These are phyloP conservation scores for Pseudophaeomoniella oleicola DNA, from an alignment of 2,329 filamentous ascomycete genomes.

Conservation along the genomic window DNA sequence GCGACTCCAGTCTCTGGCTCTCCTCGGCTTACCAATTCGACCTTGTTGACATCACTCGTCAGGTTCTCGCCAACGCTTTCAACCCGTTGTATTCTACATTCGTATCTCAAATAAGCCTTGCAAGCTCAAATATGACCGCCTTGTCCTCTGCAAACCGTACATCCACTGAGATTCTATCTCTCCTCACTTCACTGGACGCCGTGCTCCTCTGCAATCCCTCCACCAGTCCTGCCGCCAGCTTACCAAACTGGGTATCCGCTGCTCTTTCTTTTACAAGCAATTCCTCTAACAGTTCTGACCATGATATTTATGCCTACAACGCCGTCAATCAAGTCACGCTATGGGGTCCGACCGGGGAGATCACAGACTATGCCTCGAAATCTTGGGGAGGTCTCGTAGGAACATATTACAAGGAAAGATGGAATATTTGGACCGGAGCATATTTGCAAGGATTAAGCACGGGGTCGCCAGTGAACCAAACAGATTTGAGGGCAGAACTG, in stretches of 20 bases:
- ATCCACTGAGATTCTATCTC: constrained; percentile 16
- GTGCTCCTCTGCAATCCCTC: constrained; percentile 29
- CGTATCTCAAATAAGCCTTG: constrained; percentile 14
- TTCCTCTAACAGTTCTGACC: constrained; percentile 13
- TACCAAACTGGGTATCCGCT: constrained; percentile 23
- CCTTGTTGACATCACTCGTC: constrained; percentile 33
- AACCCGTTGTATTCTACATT: constrained; percentile 23
- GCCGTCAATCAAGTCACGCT: constrained; percentile 36
- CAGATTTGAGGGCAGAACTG: background rate
- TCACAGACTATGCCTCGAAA: constrained; percentile 36
- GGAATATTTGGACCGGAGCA: constrained; percentile 25
- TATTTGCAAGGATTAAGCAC: constrained; percentile 16
- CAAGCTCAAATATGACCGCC: constrained; percentile 16
- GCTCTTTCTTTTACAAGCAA: constrained; percentile 19
- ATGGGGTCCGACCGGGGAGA: constrained; percentile 33
- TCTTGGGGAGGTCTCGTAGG: constrained; percentile 32
- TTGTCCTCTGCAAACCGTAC: constrained; percentile 11
- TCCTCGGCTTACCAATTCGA: constrained; percentile 31
- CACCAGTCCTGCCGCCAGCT: constrained; percentile 1
- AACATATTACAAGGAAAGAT: constrained; percentile 32
- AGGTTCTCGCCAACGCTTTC: constrained; percentile 34
- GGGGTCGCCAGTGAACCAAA: constrained; percentile 1
- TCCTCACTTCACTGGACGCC: constrained; percentile 24
- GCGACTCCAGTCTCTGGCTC: constrained; percentile 21
- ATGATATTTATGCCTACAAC: constrained; percentile 31